Conservation (phyloP, 371 early-diverging fungal genomes). For the Conidiobolus incongruus region DNA sequence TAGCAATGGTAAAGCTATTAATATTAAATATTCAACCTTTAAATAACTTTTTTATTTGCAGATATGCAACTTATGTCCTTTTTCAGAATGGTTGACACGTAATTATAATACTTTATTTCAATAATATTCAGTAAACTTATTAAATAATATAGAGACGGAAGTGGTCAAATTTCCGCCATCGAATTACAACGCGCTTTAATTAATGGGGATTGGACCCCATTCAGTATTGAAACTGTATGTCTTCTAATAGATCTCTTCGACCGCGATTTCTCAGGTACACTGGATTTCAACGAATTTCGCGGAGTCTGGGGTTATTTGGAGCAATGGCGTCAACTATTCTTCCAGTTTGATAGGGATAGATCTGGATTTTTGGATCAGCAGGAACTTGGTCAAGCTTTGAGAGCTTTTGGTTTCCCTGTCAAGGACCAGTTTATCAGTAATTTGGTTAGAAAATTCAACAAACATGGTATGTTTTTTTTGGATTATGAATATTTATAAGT, state of each 20-base stretch:
- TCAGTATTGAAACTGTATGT: conserved; percentile 14
- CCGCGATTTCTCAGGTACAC: conserved; percentile 24
- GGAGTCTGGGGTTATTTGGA: conserved; percentile 48
- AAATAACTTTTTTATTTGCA: too few species aligned
- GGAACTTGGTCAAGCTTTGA: conserved; percentile 22
- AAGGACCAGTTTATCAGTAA: not conserved
- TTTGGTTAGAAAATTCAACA: not conserved
- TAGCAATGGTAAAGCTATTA: too few species aligned
- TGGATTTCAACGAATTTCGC: conserved; percentile 54
- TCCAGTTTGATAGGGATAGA: conserved; percentile 52
- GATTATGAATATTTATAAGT: not conserved
- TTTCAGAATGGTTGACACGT: too few species aligned
- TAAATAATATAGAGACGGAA: too few species aligned
- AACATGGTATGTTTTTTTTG: not conserved
- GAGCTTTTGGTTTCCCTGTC: not conserved
- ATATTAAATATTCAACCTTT: too few species aligned
- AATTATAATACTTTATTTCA: too few species aligned
- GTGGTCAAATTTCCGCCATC: conserved; percentile 14
- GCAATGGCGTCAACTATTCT: conserved; percentile 49
- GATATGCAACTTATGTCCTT: too few species aligned
- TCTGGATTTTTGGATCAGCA: conserved; percentile 44
- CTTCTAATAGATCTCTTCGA: conserved; percentile 29
- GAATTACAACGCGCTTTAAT: conserved; percentile 31
- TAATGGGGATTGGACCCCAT: conserved; percentile 22
- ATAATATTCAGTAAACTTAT: too few species aligned